Evolutionary conservation across 2,329 filamentous ascomycete species (phyloP).

Genomic region (Neonectria magnoliae): DNA sequence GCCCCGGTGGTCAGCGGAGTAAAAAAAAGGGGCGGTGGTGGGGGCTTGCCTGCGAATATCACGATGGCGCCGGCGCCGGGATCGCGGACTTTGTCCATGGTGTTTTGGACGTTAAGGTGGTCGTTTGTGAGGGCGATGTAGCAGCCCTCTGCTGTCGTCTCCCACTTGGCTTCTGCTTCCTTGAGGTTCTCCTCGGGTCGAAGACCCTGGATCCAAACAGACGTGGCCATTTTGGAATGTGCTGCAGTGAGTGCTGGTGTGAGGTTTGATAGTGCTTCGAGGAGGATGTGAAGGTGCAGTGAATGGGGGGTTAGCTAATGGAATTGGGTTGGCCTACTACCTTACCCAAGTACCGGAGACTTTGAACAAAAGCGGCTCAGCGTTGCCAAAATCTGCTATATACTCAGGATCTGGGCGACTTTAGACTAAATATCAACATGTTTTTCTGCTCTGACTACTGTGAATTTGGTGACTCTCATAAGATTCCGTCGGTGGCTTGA

Average conservation of each 20-base stretch:
- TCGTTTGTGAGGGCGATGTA: conserved; percentile 76
- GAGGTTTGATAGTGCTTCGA: not conserved
- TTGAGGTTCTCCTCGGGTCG: conserved; percentile 9
- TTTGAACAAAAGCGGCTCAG: not conserved
- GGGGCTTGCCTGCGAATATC: conserved; percentile 73
- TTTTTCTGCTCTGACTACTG: not conserved
- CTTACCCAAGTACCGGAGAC: not conserved
- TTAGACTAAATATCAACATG: not conserved
- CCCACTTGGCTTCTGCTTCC: conserved; percentile 44
- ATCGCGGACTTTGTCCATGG: conserved; percentile 75
- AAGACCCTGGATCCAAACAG: not conserved
- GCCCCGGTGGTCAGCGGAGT: not conserved
- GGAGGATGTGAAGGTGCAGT: conserved; percentile 16
- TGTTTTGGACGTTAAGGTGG: conserved; percentile 64
- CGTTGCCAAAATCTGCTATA: too few relatives aligned
- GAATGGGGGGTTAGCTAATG: not conserved
- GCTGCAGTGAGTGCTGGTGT: not conserved
- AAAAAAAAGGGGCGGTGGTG: not conserved
- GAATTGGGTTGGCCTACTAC: not conserved
- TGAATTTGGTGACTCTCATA: not conserved
- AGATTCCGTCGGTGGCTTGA: not conserved
- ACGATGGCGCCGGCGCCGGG: conserved; percentile 81
- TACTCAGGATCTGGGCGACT: not conserved
- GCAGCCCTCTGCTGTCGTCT: conserved; percentile 61
- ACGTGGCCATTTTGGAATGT: conserved; percentile 24